Base-by-base conservation (phyloP, 345 rosid genomes). In the Brassica rapa region DNA sequence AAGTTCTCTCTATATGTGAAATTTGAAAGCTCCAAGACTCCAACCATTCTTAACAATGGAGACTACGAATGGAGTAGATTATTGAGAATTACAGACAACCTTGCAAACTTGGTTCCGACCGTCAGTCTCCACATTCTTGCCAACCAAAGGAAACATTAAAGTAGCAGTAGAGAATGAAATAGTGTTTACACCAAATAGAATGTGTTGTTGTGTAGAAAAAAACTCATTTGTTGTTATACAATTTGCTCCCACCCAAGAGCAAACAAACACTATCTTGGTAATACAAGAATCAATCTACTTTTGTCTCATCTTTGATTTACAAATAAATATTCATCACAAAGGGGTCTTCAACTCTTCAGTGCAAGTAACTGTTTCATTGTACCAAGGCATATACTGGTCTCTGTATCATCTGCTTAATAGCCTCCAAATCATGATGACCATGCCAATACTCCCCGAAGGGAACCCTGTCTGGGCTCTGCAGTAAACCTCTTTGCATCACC, bases 41-140 rank as follows among this genome's bases (percentile, higher is more conserved):
- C 14, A 79, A 76, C 78, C 21, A 19, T 19, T 19, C 21, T 19
- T 19, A 19, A 19, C 21, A 19, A n/a, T n/a, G n/a, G n/a, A n/a
- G n/a, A n/a, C n/a, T n/a, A n/a, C n/a, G n/a, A n/a, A n/a, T 19
- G 93, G 97, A 86, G 61, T 85, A 88, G 88, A 84, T 91, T 83
- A 83, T 33, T 39, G 37, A 66, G 14, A 51, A 43, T 27, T 66
- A 24, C 5, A 68, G 46, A 49, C 70, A 32, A 23, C 43, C 64
- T 68, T 19, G 24, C 64, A 25, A 41, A 59, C 16, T 63, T 6
- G 61, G 67, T 51, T 39, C 11, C n/a, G n/a, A n/a, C n/a, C n/a
- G n/a, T n/a, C n/a, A n/a, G n/a, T n/a, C n/a, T n/a, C n/a, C n/a
- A n/a, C n/a, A n/a, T n/a, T n/a, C n/a, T n/a, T n/a, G n/a, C n/a